These are phyloP conservation scores for Fraxinus dipetala DNA, from an alignment of 305 asterid species.

Conservation along the genomic window DNA sequence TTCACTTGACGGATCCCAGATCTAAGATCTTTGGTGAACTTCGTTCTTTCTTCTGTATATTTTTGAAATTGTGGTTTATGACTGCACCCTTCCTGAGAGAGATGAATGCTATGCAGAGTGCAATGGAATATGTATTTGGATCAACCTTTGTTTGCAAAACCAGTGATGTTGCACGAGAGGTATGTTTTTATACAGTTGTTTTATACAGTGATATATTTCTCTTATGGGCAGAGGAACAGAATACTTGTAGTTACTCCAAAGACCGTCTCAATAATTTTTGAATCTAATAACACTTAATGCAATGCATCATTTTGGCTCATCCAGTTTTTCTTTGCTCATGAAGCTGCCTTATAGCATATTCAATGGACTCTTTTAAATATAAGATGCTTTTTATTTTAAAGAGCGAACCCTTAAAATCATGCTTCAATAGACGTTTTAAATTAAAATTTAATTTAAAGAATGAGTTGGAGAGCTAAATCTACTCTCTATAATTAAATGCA, in stretches of 20 bases:
- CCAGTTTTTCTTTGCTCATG: not conserved
- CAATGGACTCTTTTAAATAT: not conserved
- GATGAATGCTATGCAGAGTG: conserved; percentile 57
- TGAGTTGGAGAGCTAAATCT: not conserved
- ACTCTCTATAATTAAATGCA: not conserved
- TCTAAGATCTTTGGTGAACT: not conserved
- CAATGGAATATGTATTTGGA: conserved; percentile 93
- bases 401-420: not conserved
- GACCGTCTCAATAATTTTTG: not conserved
- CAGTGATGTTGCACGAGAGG: conserved; percentile 78
- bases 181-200: conserved; percentile 27
- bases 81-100: conserved; percentile 23
- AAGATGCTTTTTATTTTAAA: not conserved
- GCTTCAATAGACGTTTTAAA: not conserved
- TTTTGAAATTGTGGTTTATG: conserved; percentile 9
- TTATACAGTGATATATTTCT: not conserved
- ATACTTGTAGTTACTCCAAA: not conserved
- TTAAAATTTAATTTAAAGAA: not conserved
- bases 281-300: not conserved
- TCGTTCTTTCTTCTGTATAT: conserved; percentile 2
- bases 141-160: conserved; percentile 95
- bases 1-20: not conserved
- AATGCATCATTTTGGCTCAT: not conserved
- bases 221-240: not conserved
- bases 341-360: not conserved